Conservation (phyloP, 2,329 filamentous ascomycete genomes). For the Cadophora luteo-olivacea region DNA sequence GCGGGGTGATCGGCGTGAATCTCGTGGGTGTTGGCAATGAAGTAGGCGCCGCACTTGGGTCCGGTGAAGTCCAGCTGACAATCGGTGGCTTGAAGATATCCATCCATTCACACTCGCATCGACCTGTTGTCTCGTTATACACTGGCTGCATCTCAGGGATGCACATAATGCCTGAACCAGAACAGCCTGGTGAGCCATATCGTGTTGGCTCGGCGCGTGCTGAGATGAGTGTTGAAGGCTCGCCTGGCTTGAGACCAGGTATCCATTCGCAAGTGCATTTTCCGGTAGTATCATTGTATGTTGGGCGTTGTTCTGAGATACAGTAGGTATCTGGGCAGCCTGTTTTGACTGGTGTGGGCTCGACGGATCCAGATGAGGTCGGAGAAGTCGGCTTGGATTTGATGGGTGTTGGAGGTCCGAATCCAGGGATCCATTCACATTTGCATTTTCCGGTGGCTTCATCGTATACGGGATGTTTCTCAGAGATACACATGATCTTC, state of each 20-base stretch:
- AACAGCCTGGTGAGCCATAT: constrained; percentile 6
- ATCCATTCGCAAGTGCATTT: constrained; percentile 33
- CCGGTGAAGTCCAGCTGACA: not conserved
- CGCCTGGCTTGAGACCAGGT: constrained; percentile 23
- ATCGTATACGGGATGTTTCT: constrained; percentile 23
- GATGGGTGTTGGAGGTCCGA: constrained; percentile 15
- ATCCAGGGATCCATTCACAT: constrained; percentile 26
- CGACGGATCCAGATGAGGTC: not conserved
- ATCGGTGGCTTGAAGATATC: constrained; percentile 13
- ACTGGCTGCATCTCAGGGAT: constrained; percentile 26
- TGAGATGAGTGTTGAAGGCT: not conserved
- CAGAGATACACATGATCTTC: constrained; percentile 24
- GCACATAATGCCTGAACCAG: constrained; percentile 21
- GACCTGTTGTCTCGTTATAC: constrained; percentile 17
- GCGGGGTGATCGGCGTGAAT: not conserved
- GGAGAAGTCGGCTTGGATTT: constrained; percentile 1
- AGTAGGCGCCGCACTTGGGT: not conserved
- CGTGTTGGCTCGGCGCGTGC: not conserved
- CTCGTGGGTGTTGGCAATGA: not conserved
- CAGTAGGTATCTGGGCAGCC: constrained; percentile 30
- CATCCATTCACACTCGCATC: constrained; percentile 27
- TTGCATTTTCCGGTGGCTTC: constrained; percentile 20
- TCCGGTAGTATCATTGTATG: constrained; percentile 15
- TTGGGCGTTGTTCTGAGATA: constrained; percentile 28
- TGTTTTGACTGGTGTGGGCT: constrained; percentile 1